Evolutionary conservation across 2,329 filamentous ascomycete genomes (phyloP).

Genomic region (Apiospora phragmitis): DNA sequence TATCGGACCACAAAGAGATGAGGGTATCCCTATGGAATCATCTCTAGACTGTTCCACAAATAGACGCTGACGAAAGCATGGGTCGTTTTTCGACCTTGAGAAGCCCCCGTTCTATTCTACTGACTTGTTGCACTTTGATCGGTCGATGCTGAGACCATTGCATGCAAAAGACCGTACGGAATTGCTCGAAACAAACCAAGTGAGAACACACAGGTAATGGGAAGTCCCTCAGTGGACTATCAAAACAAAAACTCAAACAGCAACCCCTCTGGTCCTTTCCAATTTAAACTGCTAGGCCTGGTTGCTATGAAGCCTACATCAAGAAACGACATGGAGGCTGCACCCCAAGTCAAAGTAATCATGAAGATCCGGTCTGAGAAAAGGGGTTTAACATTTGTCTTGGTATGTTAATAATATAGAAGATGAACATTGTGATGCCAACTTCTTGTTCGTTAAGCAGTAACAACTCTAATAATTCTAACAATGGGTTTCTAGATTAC

Average conservation of each 20-base stretch:
- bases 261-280: neutral
- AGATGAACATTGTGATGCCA: neutral
- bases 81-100: neutral
- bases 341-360: neutral
- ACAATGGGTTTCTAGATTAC: neutral
- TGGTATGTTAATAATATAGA: neutral
- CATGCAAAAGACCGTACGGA: neutral
- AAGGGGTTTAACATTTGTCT: too few relatives aligned
- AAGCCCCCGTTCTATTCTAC: neutral
- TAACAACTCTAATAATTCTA: neutral
- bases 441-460: neutral
- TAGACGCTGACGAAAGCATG: neutral
- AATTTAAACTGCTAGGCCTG: neutral
- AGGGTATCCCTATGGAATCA: too few relatives aligned
- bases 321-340: neutral
- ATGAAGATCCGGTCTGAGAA: neutral
- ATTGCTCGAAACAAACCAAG: neutral
- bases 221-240: neutral
- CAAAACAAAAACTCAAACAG: neutral
- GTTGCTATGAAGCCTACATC: neutral
- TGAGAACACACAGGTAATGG: too few relatives aligned
- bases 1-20: neutral
- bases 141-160: too few relatives aligned
- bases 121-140: neutral
- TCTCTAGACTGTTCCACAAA: neutral